A percentile compares a stretch with the other conserved stretches of the same genome.
Evolutionary conservation across 2,329 filamentous ascomycete genomes (phyloP).

Genomic region (Penicillium sp.): DNA sequence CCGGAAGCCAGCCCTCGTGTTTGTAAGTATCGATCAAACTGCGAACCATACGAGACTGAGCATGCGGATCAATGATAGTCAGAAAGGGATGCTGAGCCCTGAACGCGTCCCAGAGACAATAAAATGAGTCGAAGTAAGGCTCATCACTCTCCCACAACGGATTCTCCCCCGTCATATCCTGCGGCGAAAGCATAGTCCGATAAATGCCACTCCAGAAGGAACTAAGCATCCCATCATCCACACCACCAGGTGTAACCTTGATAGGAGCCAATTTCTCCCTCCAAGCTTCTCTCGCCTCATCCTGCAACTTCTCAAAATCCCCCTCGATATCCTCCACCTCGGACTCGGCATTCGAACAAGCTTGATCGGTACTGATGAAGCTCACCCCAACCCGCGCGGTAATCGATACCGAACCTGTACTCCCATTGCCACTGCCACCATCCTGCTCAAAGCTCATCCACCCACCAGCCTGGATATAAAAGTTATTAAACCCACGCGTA

Average conservation of each 20-base stretch:
- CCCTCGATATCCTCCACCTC: slow-evolving; percentile 58
- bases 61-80: slow-evolving; percentile 31
- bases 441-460: slow-evolving; percentile 62
- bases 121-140: slow-evolving; percentile 73
- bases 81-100: slow-evolving; percentile 31
- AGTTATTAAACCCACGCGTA: slow-evolving; percentile 60
- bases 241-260: slow-evolving; percentile 55
- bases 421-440: slow-evolving; percentile 46
- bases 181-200: slow-evolving; percentile 69
- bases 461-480: slow-evolving; percentile 60
- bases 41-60: slow-evolving; percentile 33
- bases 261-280: slow-evolving; percentile 62
- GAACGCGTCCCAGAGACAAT: slow-evolving; percentile 42
- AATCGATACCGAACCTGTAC: no score
- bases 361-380: slow-evolving; percentile 66
- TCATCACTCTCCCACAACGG: slow-evolving; percentile 65
- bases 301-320: slow-evolving; percentile 55
- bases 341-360: slow-evolving; percentile 66
- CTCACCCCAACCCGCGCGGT: slow-evolving; percentile 67
- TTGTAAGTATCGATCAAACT: slow-evolving; percentile 35
- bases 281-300: slow-evolving; percentile 58
- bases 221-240: slow-evolving; percentile 56
- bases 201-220: slow-evolving; percentile 71
- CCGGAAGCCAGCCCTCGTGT: slow-evolving; percentile 36
- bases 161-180: slow-evolving; percentile 73